Conservation (phyloP, 768 basidiomycete species). For the Phanerodontia chrysosporium region DNA sequence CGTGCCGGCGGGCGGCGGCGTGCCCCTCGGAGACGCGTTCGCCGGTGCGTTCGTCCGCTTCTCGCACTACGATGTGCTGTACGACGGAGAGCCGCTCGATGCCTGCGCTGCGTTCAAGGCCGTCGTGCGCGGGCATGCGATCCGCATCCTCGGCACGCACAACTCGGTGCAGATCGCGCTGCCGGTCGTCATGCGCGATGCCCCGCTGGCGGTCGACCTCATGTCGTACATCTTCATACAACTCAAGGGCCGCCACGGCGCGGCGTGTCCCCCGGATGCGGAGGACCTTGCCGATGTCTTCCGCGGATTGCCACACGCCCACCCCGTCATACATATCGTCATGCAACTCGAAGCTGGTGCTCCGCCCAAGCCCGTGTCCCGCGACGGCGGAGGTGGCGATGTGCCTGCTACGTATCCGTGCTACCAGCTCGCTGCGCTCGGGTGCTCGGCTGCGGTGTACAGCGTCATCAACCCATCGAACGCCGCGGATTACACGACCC, state of each 20-base stretch:
- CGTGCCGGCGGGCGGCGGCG: conserved; percentile 7
- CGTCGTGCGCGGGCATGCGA: conserved; percentile 25
- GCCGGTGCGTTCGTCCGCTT: conserved; percentile 24
- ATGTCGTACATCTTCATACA: conserved; percentile 21
- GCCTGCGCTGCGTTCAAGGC: conserved; percentile 16
- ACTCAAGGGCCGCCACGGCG: conserved; percentile 13
- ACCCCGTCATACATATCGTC: conserved; percentile 19
- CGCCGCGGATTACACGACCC: too few species aligned
- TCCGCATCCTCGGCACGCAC: conserved; percentile 17
- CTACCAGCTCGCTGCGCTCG: neutral
- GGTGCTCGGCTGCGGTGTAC: neutral
- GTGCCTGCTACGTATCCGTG: neutral
- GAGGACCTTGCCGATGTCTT: conserved; percentile 11
- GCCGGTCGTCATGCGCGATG: conserved; percentile 21
- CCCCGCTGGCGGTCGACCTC: conserved; percentile 2
- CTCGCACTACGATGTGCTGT: conserved; percentile 27
- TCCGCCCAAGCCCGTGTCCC: neutral
- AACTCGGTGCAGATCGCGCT: conserved; percentile 22
- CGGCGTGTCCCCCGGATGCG: conserved; percentile 8
- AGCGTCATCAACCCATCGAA: neutral
- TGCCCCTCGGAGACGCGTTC: conserved; percentile 20
- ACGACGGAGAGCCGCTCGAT: conserved; percentile 20
- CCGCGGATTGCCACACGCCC: neutral
- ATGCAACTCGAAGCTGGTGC: too few species aligned
- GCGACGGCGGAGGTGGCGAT: neutral